Evolutionary conservation across 495 filamentous ascomycete species (phyloP), one percentile per base, ranked within the genome.

Genomic region (Penicillium lagena): DNA sequence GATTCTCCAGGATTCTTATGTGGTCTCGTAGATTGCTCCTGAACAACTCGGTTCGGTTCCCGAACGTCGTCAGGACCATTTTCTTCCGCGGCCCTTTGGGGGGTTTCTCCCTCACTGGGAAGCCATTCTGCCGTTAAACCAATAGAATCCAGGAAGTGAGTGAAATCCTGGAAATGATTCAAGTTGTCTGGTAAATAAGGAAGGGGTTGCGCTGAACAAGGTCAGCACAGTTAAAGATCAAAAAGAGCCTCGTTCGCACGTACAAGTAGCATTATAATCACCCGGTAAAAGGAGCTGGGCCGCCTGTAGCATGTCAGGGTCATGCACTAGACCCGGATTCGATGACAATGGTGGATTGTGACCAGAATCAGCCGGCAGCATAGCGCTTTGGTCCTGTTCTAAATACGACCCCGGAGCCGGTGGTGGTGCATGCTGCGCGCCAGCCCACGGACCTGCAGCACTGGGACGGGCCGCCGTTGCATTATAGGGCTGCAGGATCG

Each of bases 161-260:
- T 67, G 12, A 67, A 66, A 48, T 68, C 63, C 47, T 68, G 63
- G 14, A 68, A 68, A 45, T 69, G 66, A 15, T 67, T 67, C 12
- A 67, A 42, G 14, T 67, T 64, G 39, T 70, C 66, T 0, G 62
- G 64, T 12, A 66, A 32, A 39, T 67, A 70, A 22, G 64, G 50
- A 36, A 67, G 22, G 29, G 60, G 53, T 50, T 60, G 53, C 28
- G 56, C 66, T 70, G 44, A 30, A 27, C 11, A 40, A 1, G 10
- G 40, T 54, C 15, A 47, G 43, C 38, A 17, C 30, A 22, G 38
- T 14, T 27, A 11, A 7, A 15, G 12, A 29, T 34, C 17, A 11
- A 11, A 9, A 22, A 27, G 12, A 5, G 32, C 12, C 2, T 12
- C 1, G 29, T 2, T 9, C 12, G 32, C 14, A 45, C 58, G 40